Evolutionary conservation across 495 filamentous ascomycete genomes (phyloP), one percentile per base, ranked within the genome.

Genomic region (Paragyromitra xinjiangensis): DNA sequence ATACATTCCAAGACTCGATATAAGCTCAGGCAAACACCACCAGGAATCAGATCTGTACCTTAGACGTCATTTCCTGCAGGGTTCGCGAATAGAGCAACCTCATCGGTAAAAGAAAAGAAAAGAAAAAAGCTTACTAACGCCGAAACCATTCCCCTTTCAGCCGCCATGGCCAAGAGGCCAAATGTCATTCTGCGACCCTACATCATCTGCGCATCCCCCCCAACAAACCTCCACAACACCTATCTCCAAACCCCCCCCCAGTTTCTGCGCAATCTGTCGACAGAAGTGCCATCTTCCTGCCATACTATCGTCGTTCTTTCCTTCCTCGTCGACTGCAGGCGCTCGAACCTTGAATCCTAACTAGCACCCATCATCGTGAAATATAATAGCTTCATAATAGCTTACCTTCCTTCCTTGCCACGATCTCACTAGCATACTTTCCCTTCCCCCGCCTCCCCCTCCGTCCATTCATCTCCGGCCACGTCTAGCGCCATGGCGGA

Each of bases 401-500:
- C 44, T 56, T 9, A 22, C n/a, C 37, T 69, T 59, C 42, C 65
- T 70, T 63, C 68, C 74, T 73, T 73, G 68, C 67, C 67, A 34
- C 68, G 73, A 72, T 76, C 73, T 59, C 45, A 51, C 26, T 29
- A 68, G 40, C 42, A 44, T 40, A 2, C 29, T 3, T 34, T 34
- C 59, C 19, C 22, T 16, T 24, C 56, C 14, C n/a, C 37, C 48
- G 42, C 19, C 48, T 6, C 45, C 44, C 6, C 59, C 22, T 64
- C 61, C 37, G 19, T 19, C 65, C 71, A 73, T 73, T 40, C 68
- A 58, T 40, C 55, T 40, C 55, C 29, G 11, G 24, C 59, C 58
- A 71, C 53, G 44, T 72, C 55, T 34, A 55, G 42, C 26, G 19
- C 50, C 12, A 83, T 83, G 81, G 81, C 81, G 16, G 81, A 82